A percentile compares a stretch with the other conserved stretches of the same genome.
These are phyloP conservation scores for Acanthochlamys bracteata DNA, from an alignment of 106 monocot species.

Conservation along the genomic window DNA sequence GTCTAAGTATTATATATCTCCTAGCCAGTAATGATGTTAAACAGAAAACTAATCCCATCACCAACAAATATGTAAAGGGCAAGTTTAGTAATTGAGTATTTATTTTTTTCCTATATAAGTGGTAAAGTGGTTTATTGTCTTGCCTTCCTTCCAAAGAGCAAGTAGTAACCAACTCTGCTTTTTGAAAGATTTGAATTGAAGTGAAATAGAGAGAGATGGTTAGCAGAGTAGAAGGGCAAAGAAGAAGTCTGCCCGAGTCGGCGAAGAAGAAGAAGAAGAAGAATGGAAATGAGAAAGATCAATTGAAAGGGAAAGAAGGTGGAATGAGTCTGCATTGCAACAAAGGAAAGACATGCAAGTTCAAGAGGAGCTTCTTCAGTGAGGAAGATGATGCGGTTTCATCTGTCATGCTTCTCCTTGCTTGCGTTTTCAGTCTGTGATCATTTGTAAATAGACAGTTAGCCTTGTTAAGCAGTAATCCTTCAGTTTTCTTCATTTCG, in stretches of 20 bases:
- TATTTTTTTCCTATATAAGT: conserved; percentile 6
- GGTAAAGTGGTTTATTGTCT: conserved; percentile 1
- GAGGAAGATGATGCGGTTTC: conserved; percentile 29
- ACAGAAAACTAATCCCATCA: too few relatives aligned
- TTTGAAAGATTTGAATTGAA: not conserved
- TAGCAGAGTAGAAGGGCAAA: conserved; percentile 11
- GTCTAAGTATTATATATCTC: too few relatives aligned
- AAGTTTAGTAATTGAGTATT: too few relatives aligned
- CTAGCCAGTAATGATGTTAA: too few relatives aligned
- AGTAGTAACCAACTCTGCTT: not conserved
- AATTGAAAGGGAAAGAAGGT: conserved; percentile 13
- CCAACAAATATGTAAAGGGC: too few relatives aligned
- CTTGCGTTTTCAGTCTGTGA: conserved; percentile 24
- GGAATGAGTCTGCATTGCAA: conserved; percentile 29
- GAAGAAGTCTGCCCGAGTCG: conserved; percentile 8
- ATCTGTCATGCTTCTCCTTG: conserved; percentile 40
- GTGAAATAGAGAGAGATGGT: conserved; percentile 20
- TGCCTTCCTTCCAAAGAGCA: not conserved
- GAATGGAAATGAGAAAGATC: too few relatives aligned
- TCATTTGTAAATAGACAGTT: too few relatives aligned
- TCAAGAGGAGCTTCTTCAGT: conserved; percentile 42
- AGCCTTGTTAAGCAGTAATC: too few relatives aligned
- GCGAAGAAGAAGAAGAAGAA: conserved; percentile 14
- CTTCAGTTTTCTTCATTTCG: too few relatives aligned
- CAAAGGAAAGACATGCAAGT: conserved; percentile 33